Conservation (phyloP, 2,329 filamentous ascomycete species). For the Xylaria multiplex region DNA sequence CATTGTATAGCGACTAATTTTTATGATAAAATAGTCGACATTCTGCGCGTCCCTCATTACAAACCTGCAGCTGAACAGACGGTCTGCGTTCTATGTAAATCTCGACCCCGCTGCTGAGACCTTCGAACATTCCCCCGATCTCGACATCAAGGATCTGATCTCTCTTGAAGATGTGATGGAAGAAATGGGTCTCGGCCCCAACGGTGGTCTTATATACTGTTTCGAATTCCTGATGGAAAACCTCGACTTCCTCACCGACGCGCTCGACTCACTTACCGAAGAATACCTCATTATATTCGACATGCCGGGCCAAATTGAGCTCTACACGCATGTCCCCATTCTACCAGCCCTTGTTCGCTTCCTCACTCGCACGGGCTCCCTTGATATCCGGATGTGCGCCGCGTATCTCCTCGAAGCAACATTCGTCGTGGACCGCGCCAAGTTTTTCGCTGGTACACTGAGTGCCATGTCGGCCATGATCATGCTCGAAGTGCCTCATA, state of each 20-base stretch:
- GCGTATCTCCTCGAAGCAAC: constrained; percentile 95
- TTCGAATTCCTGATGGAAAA: constrained; percentile 80
- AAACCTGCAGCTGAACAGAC: constrained; percentile 87
- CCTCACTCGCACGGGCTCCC: constrained; percentile 78
- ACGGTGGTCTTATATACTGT: constrained; percentile 79
- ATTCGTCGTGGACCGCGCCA: constrained; percentile 93
- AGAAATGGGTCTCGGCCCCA: constrained; percentile 70
- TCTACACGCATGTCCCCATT: constrained; percentile 96
- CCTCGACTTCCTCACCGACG: constrained; percentile 75
- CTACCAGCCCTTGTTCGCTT: constrained; percentile 85
- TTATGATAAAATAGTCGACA: constrained; percentile 70
- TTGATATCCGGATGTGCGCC: constrained; percentile 92
- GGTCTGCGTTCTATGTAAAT: constrained; percentile 98
- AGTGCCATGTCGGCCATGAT: constrained; percentile 99
- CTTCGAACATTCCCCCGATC: constrained; percentile 84
- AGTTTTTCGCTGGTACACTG: constrained; percentile 95
- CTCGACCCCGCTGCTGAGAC: constrained; percentile 95
- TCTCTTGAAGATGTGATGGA: constrained; percentile 92
- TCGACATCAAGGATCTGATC: constrained; percentile 89
- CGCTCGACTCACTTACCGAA: constrained; percentile 82
- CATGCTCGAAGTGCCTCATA: constrained; percentile 95
- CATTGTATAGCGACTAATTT: constrained; percentile 2
- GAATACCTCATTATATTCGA: constrained; percentile 98
- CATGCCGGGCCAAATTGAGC: constrained; percentile 98
- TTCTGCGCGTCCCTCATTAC: constrained; percentile 95